These are phyloP conservation scores for Linderina pennispora DNA, from an alignment of 192 early-diverging fungal genomes.

Conservation along the genomic window DNA sequence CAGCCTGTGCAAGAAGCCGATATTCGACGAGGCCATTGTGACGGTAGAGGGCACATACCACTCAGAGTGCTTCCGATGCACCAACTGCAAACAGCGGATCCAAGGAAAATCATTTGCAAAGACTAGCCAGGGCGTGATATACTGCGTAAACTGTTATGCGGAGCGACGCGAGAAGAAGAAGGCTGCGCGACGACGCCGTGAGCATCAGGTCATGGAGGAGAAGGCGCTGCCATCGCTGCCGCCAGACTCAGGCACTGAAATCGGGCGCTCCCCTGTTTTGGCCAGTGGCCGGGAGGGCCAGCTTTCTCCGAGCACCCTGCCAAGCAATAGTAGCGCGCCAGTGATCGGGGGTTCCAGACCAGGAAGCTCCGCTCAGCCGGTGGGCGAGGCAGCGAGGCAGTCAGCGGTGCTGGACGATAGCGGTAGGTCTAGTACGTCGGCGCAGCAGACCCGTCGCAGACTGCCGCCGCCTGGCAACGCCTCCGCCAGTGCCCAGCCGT, in stretches of 20 bases:
- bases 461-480: too few species aligned
- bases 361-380: too few species aligned
- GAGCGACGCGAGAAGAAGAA: conserved; percentile 61
- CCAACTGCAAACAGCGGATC: conserved; percentile 64
- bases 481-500: neutral
- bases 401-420: neutral
- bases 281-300: too few species aligned
- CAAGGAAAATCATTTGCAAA: conserved; percentile 74
- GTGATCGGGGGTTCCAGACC: too few species aligned
- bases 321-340: neutral
- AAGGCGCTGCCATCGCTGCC: conserved; percentile 46
- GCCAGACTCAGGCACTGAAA: conserved; percentile 8
- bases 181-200: conserved; percentile 48
- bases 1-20: conserved; percentile 63
- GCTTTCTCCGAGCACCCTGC: neutral
- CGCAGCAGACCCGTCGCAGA: too few species aligned
- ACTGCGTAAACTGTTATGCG: conserved; percentile 67
- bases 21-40: conserved; percentile 79
- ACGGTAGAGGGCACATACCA: conserved; percentile 78
- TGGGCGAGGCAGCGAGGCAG: too few species aligned
- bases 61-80: conserved; percentile 73
- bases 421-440: neutral
- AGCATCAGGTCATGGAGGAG: conserved; percentile 35
- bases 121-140: conserved; percentile 71
- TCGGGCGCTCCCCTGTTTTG: neutral